Evolutionary conservation across 2,329 filamentous ascomycete species (phyloP).

Genomic region (Apiospora koreana): DNA sequence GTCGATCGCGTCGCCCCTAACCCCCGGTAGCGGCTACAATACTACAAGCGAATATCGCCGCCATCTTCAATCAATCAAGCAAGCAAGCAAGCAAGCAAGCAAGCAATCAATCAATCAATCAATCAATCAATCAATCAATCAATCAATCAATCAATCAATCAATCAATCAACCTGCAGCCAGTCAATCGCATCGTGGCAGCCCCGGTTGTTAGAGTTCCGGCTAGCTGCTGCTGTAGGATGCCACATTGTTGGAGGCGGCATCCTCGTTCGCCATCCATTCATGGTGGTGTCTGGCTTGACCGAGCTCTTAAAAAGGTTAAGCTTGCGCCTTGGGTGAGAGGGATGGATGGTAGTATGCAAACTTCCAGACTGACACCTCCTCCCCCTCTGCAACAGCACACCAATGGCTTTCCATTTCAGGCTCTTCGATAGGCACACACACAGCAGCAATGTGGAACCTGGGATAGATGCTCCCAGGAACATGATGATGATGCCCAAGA

Average conservation of each 20-base stretch:
- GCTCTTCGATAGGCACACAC: neutral
- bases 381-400: neutral
- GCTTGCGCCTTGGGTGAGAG: neutral
- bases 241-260: neutral
- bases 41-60: neutral
- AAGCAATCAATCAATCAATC: neutral
- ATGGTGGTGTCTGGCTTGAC: conserved; percentile 10
- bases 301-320: conserved; percentile 10
- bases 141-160: neutral
- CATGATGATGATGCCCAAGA: neutral
- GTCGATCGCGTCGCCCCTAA: neutral
- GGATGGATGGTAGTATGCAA: neutral
- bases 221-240: neutral
- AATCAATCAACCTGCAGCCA: neutral
- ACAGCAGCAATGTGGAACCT: neutral
- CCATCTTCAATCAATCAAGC: neutral
- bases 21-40: neutral
- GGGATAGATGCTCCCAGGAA: neutral
- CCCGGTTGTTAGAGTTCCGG: conserved; percentile 10
- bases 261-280: neutral
- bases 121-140: no score
- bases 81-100: no score
- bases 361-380: neutral
- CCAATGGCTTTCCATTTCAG: neutral
- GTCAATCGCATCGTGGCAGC: neutral